These are phyloP conservation scores for Achaetomiella virescens DNA, from an alignment of 495 filamentous ascomycete genomes.

Conservation along the genomic window DNA sequence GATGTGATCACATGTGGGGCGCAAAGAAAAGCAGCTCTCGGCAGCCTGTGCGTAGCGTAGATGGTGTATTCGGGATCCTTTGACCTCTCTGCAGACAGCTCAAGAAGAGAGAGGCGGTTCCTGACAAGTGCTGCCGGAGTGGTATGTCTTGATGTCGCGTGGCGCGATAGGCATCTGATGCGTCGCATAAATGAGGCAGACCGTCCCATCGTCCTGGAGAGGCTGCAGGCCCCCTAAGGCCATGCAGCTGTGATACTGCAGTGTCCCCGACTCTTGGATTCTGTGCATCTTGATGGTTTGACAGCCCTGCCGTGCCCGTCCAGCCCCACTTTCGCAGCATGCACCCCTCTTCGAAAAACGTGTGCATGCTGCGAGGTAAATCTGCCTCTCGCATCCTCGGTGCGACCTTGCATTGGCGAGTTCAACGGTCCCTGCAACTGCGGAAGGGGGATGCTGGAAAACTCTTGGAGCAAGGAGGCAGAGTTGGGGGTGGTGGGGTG, in stretches of 20 bases:
- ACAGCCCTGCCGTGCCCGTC: not conserved
- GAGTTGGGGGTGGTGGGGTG: no score
- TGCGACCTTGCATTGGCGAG: constrained; percentile 25
- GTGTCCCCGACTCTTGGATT: not conserved
- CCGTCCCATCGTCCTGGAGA: no score
- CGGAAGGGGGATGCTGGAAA: constrained; percentile 4
- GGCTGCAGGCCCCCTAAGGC: no score
- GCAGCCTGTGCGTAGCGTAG: not conserved
- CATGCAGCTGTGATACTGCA: no score
- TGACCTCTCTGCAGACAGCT: not conserved
- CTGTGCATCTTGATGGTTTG: constrained; percentile 22
- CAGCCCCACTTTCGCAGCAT: constrained; percentile 5
- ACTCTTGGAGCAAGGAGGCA: not conserved
- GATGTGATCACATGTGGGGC: constrained; percentile 26
- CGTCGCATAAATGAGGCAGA: no score
- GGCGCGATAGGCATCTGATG: no score
- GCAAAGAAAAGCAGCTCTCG: constrained; percentile 11
- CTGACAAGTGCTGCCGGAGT: no score
- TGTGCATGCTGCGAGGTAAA: constrained; percentile 34
- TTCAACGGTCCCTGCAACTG: constrained; percentile 17
- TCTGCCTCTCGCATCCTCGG: constrained; percentile 15
- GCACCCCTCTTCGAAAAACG: constrained; percentile 20
- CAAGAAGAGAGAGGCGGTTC: no score
- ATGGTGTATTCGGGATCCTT: not conserved
- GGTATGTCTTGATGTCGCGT: no score